Evolutionary conservation across 129 eudicot species (phyloP), one percentile per base, ranked within the genome.

Genomic region (Logfia minima): DNA sequence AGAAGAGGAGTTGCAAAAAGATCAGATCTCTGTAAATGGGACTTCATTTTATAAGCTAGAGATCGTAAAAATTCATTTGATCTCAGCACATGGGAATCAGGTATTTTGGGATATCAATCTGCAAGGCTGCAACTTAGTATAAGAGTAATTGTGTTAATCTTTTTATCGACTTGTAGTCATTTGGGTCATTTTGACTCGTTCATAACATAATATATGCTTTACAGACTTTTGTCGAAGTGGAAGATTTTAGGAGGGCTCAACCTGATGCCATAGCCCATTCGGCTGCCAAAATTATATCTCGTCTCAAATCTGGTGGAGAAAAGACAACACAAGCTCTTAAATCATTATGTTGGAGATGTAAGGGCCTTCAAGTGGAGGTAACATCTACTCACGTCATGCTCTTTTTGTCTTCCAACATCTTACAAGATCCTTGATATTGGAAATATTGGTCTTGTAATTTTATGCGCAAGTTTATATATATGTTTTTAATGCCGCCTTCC

Each of bases 251-350:
- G 89, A 89, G 88, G 75, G 97, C 96, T 41, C 74, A 74, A 74
- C 93, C 99, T 80, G 99, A 94, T 88, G 96, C 97, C 21, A 91
- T 94, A 56, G 93, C 96, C 72, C 99, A 91, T 83, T 91, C 97
- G 21, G 94, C 97, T 84, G 83, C 93, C 61, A 94, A 91, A 79
- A 91, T 94, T 52, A 94, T 94, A 83, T 77, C 88, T 14, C 93
- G 90, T 41, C 82, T 94, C 63, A 94, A 86, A 84, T 89, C 96
- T 80, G 96, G 89, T 41, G 98, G 92, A 58, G 98, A 94, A 79
- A 94, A 91, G 89, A 94, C 96, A 65, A 86, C 80, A 19, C 86
- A 83, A 64, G 98, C 98, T 79, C 93, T 94, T 55, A 91, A 88
- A 79, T 86, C 93, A 4, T 85, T 94, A 65, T 89, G 97, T 78